Conservation (phyloP, 108 stramenopile species). For the Aureococcus anophagefferens region DNA sequence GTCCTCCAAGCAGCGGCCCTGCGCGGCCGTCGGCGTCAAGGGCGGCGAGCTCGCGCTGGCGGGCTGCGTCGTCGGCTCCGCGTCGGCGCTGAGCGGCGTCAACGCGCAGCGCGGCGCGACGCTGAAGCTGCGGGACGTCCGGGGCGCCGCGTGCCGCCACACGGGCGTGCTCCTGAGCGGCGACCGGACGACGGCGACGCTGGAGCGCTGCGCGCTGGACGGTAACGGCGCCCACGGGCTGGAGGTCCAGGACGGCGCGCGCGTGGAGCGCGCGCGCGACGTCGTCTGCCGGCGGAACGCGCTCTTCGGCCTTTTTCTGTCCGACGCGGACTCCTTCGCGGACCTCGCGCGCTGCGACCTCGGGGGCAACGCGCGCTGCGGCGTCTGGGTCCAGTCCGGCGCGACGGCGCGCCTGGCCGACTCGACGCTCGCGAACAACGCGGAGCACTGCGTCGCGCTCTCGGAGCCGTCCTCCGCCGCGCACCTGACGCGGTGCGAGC, state of each 20-base stretch:
- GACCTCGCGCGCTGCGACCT: background rate
- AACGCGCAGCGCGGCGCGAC: background rate
- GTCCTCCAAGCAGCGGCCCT: background rate
- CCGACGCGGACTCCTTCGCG: background rate
- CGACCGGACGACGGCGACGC: background rate
- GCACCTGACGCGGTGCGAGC: background rate
- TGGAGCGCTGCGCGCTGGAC: background rate
- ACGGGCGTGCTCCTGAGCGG: background rate
- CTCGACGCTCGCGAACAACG: background rate
- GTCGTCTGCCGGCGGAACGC: background rate
- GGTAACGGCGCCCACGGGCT: background rate
- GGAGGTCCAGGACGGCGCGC: background rate
- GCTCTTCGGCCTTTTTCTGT: background rate
- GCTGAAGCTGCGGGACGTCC: background rate
- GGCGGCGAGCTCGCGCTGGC: background rate
- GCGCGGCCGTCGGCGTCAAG: constrained; percentile 3
- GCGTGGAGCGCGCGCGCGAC: background rate
- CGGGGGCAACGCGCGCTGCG: background rate
- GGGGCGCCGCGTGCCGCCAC: background rate
- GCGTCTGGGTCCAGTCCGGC: constrained; percentile 1
- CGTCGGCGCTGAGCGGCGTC: background rate
- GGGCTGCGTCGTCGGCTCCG: background rate
- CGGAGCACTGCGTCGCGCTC: background rate
- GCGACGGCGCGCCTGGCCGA: background rate
- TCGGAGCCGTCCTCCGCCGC: background rate